Conservation (phyloP, 2,329 filamentous ascomycete species). For the Aspergillus unguis region DNA sequence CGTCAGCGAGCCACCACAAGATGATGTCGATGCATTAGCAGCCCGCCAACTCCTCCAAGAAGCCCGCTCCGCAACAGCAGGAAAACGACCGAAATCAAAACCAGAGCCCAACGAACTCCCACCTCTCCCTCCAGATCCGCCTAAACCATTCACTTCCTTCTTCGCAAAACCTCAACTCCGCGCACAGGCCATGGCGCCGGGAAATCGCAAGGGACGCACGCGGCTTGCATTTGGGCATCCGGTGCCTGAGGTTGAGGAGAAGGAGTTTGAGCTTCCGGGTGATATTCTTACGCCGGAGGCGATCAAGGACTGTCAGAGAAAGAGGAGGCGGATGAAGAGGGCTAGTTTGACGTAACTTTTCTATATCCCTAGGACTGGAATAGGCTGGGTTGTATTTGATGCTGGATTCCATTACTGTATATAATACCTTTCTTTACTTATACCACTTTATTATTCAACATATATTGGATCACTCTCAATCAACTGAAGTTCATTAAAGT, state of each 20-base stretch:
- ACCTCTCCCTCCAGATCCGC: conserved; percentile 31
- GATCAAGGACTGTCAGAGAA: conserved; percentile 40
- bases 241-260: conserved; percentile 67
- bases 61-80: conserved; percentile 55
- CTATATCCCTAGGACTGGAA: neutral
- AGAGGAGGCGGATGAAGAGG: conserved; percentile 35
- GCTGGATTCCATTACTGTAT: neutral
- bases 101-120: conserved; percentile 10
- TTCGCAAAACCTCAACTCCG: conserved; percentile 77
- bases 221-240: conserved; percentile 77
- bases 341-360: conserved; percentile 22
- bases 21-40: conserved; percentile 68
- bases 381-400: neutral
- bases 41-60: conserved; percentile 75
- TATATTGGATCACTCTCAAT: neutral
- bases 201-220: conserved; percentile 65
- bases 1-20: conserved; percentile 56
- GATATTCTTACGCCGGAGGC: conserved; percentile 51
- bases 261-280: conserved; percentile 71
- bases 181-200: conserved; percentile 68
- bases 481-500: neutral
- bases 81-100: conserved; percentile 33
- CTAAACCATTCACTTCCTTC: conserved; percentile 76
- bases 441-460: neutral
- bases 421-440: neutral